A percentile compares a stretch with the other conserved stretches of the same genome.
These are phyloP conservation scores for Hortiboletus flavorubellus DNA, from an alignment of 768 basidiomycete species.

Conservation along the genomic window DNA sequence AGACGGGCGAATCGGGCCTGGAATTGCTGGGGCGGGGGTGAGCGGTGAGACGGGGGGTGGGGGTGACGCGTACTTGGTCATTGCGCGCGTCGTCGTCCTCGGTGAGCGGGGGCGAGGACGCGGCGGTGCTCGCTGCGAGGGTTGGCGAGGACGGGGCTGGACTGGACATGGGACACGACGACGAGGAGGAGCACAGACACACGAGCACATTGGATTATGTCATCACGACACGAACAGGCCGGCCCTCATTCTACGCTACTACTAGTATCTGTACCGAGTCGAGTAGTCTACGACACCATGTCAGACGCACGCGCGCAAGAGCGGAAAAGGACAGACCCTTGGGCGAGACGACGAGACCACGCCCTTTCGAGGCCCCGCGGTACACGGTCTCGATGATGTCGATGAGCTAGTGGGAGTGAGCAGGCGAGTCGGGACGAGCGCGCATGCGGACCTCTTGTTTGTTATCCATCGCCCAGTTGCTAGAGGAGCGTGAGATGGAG, in stretches of 20 bases:
- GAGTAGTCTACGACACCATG: conserved; percentile 58
- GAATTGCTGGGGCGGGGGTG: conserved; percentile 38
- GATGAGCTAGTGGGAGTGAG: conserved; percentile 61
- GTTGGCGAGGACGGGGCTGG: conserved; percentile 19
- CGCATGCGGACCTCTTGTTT: conserved; percentile 80
- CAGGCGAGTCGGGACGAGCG: background rate
- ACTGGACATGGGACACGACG: conserved; percentile 20
- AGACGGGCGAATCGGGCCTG: conserved; percentile 51
- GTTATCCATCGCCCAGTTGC: conserved; percentile 99
- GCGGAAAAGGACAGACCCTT: conserved; percentile 58
- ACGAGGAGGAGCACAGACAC: too few relatives aligned
- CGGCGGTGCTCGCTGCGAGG: conserved; percentile 20
- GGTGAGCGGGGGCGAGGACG: conserved; percentile 27
- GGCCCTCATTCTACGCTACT: conserved; percentile 15
- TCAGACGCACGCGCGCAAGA: background rate
- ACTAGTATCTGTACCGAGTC: conserved; percentile 71
- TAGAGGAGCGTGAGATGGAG: conserved; percentile 27
- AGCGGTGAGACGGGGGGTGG: background rate
- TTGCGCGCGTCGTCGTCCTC: conserved; percentile 17
- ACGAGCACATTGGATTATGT: conserved; percentile 17
- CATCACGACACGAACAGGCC: conserved; percentile 28
- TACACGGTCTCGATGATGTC: conserved; percentile 99
- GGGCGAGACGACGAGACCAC: conserved; percentile 95
- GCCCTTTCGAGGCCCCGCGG: conserved; percentile 94
- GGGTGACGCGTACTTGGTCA: background rate